Percentiles rank a stretch among this genome's conserved stretches.
These are phyloP conservation scores for Phytophthora pluvialis DNA, from an alignment of 352 stramenopile genomes.

Conservation along the genomic window DNA sequence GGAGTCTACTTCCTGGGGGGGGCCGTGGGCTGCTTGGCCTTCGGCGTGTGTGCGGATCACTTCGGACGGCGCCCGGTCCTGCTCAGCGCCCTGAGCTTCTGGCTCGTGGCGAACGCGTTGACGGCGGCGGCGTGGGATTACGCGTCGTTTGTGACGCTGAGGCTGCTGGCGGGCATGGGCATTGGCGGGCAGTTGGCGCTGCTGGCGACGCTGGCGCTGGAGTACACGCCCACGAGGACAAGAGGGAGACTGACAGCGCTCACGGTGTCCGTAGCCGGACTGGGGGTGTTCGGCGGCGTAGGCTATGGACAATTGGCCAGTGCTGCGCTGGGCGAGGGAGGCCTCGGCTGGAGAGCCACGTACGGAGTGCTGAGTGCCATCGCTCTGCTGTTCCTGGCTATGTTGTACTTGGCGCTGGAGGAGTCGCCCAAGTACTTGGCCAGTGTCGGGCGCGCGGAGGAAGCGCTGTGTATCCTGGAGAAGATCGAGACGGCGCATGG, in stretches of 20 bases:
- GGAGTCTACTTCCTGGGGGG: conserved; percentile 53
- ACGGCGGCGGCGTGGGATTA: conserved; percentile 45
- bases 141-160: conserved; percentile 47
- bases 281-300: conserved; percentile 52
- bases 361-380: conserved; percentile 41
- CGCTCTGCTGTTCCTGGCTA: conserved; percentile 28
- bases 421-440: conserved; percentile 80
- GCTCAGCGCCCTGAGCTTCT: conserved; percentile 44
- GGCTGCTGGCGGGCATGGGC: conserved; percentile 49
- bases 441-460: conserved; percentile 59
- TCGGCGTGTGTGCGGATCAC: conserved; percentile 66
- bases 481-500: conserved; percentile 68
- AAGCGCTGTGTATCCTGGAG: conserved; percentile 58
- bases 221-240: conserved; percentile 68
- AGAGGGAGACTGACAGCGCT: conserved; percentile 65
- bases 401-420: conserved; percentile 41
- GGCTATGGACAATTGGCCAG: conserved; percentile 41
- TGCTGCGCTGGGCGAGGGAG: conserved; percentile 20
- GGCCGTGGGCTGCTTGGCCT: conserved; percentile 51
- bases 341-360: conserved; percentile 34
- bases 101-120: conserved; percentile 49
- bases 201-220: conserved; percentile 55
- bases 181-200: conserved; percentile 66
- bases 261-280: conserved; percentile 43
- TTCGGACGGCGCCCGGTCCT: conserved; percentile 58